Conservation (phyloP, 352 stramenopile species). For the Pilasporangium apinafurcum region DNA sequence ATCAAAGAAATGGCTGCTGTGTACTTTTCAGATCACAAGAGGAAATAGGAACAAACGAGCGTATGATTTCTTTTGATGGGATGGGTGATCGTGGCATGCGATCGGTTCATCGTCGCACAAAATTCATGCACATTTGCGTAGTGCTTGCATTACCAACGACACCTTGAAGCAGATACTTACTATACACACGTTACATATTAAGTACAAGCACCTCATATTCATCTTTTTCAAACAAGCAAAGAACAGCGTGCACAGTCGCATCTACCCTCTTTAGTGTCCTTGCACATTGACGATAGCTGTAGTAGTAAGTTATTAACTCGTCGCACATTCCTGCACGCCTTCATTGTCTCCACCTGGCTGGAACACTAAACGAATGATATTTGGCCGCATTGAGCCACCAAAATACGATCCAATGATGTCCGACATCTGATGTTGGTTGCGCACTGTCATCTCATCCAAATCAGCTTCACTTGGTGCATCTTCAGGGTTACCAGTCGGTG, state of each 20-base stretch:
- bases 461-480: conserved; percentile 35
- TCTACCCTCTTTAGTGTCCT: too few species aligned
- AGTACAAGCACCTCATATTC: not conserved
- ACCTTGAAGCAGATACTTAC: not conserved
- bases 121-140: too few species aligned
- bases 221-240: too few species aligned
- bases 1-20: too few species aligned
- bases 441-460: conserved; percentile 37
- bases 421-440: conserved; percentile 69
- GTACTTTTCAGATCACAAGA: too few species aligned
- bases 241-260: too few species aligned
- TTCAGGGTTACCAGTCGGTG: conserved; percentile 34
- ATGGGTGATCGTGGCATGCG: too few species aligned
- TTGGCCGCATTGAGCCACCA: conserved; percentile 29
- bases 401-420: conserved; percentile 37
- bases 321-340: conserved; percentile 63
- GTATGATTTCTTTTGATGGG: too few species aligned
- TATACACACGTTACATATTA: not conserved
- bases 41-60: too few species aligned
- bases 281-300: too few species aligned
- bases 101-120: too few species aligned
- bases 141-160: too few species aligned
- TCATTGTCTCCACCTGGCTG: conserved; percentile 43
- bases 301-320: conserved; percentile 48
- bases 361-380: conserved; percentile 69